Evolutionary conservation across 345 rosid species (phyloP).

Genomic region (Pistacia integerrima): DNA sequence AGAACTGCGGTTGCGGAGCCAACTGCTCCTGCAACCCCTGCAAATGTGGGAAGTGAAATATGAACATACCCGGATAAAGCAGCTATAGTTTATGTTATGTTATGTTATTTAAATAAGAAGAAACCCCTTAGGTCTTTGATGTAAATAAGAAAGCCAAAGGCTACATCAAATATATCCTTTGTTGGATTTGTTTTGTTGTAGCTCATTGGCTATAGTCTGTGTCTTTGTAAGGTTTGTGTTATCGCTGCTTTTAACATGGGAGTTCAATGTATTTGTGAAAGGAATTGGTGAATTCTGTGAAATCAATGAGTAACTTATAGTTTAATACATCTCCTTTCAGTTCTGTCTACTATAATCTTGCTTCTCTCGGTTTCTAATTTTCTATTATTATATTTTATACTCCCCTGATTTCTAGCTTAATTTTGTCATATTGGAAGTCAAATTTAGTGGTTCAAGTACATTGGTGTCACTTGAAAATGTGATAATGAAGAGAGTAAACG

Average conservation of each 20-base stretch:
- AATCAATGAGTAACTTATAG: too few species aligned
- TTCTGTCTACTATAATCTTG: too few species aligned
- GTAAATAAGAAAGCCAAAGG: background rate
- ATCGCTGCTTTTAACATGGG: background rate
- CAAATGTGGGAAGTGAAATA: slow-evolving; percentile 6
- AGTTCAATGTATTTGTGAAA: too few species aligned
- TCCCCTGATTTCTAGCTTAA: too few species aligned
- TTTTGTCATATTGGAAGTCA: too few species aligned
- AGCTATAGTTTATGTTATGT: background rate
- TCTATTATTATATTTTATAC: too few species aligned
- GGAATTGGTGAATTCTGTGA: background rate
- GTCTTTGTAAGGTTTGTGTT: background rate
- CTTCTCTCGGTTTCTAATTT: too few species aligned
- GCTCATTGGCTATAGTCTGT: background rate
- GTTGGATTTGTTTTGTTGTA: background rate
- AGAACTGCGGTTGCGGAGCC: slow-evolving; percentile 74
- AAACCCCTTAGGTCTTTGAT: background rate
- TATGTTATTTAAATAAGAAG: background rate
- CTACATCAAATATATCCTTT: background rate
- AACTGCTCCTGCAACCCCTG: slow-evolving; percentile 64
- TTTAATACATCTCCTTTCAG: too few species aligned
- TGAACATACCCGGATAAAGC: background rate
- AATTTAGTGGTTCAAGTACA: too few species aligned
- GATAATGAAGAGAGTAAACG: too few species aligned
- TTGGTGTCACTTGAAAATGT: too few species aligned